A percentile compares a stretch with the other conserved stretches of the same genome.
These are phyloP conservation scores for Podospora australis DNA, from an alignment of 495 filamentous ascomycete species.

Conservation along the genomic window DNA sequence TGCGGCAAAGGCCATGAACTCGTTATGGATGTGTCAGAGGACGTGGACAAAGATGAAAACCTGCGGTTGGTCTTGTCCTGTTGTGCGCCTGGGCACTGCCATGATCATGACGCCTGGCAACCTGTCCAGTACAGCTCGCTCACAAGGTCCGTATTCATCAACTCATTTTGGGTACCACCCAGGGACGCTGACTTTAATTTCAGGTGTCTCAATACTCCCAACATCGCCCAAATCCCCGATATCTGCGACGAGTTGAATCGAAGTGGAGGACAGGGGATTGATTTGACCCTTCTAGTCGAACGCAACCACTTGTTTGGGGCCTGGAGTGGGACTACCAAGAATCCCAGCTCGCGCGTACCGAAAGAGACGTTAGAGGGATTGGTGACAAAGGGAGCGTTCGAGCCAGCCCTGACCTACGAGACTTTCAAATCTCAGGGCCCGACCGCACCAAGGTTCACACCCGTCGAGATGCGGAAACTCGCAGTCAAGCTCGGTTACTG, in stretches of 20 bases:
- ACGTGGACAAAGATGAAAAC: background rate
- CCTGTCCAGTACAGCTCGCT: background rate
- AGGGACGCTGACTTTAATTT: background rate
- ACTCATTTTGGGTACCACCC: background rate
- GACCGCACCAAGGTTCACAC: background rate
- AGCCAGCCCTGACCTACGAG: background rate
- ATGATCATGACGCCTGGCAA: background rate
- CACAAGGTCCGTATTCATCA: background rate
- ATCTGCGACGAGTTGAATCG: background rate
- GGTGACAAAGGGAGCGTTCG: background rate
- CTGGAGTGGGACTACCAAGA: background rate
- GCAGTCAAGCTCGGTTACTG: constrained; percentile 7
- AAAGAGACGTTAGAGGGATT: background rate
- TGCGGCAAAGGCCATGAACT: background rate
- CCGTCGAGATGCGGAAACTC: constrained; percentile 4
- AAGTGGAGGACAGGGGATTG: background rate
- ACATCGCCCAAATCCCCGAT: background rate
- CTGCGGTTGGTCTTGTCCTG: background rate
- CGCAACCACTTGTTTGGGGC: background rate
- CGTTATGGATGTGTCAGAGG: background rate
- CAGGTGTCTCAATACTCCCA: background rate
- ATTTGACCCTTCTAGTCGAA: background rate
- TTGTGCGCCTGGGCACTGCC: too few species aligned
- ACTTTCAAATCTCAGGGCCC: background rate
- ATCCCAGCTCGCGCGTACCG: background rate